A percentile compares a stretch with the other conserved stretches of the same genome.
Conservation (phyloP, 805 yeast species). For the Sugiyamaella mastotermitis region DNA sequence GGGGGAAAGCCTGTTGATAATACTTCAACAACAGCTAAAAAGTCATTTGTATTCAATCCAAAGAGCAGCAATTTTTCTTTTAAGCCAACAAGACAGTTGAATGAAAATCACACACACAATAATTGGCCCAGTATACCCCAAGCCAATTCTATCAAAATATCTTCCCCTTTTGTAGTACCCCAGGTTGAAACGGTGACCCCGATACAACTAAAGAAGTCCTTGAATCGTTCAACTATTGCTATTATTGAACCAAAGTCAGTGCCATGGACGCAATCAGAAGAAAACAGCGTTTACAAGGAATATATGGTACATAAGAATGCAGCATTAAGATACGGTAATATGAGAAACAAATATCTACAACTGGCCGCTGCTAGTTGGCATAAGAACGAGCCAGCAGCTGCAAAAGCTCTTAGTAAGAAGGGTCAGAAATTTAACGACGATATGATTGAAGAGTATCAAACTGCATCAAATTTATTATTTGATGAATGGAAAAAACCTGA, state of each 20-base stretch:
- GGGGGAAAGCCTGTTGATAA: constrained; percentile 10
- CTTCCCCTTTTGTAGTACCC: background rate
- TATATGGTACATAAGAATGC: constrained; percentile 24
- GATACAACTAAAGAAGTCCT: constrained; percentile 1
- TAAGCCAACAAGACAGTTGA: background rate
- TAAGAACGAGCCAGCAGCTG: constrained; percentile 26
- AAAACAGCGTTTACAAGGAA: constrained; percentile 13
- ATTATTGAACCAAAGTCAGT: constrained; percentile 5
- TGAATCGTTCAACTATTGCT: background rate
- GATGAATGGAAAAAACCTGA: constrained; percentile 18
- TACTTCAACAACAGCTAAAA: background rate
- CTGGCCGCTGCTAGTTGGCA: constrained; percentile 30
- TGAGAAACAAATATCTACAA: constrained; percentile 30
- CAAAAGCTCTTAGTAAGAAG: constrained; percentile 26
- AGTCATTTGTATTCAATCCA: background rate
- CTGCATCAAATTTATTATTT: constrained; percentile 25
- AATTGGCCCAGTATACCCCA: background rate
- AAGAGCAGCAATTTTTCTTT: background rate
- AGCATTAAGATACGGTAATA: constrained; percentile 25
- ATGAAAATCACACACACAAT: too few species aligned
- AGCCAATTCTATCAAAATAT: background rate
- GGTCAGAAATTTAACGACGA: constrained; percentile 28
- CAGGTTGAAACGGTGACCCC: background rate
- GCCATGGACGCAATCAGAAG: constrained; percentile 27
- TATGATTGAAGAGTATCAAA: constrained; percentile 23